phyloP scores from a whole-genome alignment of 2,329 filamentous ascomycete species.

The Pseudogymnoascus verrucosus region DNA sequence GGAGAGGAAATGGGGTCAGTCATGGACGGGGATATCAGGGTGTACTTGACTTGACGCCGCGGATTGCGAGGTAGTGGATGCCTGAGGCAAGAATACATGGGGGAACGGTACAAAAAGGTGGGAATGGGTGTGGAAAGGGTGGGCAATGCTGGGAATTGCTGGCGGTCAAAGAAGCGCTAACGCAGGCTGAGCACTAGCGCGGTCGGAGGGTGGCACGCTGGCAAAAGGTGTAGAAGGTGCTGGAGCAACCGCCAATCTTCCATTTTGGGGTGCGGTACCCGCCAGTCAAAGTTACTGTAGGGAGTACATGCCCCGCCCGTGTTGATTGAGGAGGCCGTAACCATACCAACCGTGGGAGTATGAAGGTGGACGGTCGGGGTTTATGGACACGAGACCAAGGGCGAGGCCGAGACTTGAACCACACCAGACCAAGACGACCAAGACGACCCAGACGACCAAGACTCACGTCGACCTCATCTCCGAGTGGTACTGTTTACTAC shows the following conservation, averaged over 20 bases:
- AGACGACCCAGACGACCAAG: neutral
- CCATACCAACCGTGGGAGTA: neutral
- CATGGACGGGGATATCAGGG: conserved; percentile 7
- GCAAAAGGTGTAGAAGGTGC: conserved; percentile 8
- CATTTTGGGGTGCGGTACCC: neutral
- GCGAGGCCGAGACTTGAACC: conserved; percentile 4
- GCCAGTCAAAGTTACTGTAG: conserved; percentile 9
- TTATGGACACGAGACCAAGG: neutral
- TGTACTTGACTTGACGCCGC: conserved; percentile 6
- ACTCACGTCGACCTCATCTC: conserved; percentile 5
- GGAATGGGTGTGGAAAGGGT: neutral
- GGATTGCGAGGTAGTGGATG: neutral
- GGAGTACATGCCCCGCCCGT: conserved; percentile 5
- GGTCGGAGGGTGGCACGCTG: conserved; percentile 1
- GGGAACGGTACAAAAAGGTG: neutral
- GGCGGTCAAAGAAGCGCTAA: conserved; percentile 5
- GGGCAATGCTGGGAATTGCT: neutral
- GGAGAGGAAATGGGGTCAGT: conserved; percentile 6
- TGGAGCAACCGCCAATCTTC: conserved; percentile 8
- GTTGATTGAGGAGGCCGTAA: neutral
- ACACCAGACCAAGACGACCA: neutral
- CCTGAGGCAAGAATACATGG: neutral
- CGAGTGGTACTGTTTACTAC: neutral
- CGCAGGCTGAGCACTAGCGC: conserved; percentile 5
- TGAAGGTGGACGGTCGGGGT: neutral